phyloP scores from a whole-genome alignment of 2,329 filamentous ascomycete species.

The Xylaria hypoxylon region DNA sequence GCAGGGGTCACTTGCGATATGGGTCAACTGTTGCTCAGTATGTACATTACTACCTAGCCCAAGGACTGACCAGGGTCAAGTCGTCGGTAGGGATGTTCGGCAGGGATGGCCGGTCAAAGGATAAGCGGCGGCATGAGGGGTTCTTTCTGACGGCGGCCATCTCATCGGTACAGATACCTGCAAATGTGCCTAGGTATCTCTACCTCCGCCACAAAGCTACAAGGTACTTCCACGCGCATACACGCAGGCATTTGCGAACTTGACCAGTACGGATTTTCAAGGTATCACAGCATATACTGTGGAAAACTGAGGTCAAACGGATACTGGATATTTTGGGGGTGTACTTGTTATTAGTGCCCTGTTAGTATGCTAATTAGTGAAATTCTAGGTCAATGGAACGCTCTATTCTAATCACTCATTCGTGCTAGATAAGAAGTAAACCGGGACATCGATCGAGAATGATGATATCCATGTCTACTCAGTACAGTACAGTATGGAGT shows the following conservation, averaged over 20 bases:
- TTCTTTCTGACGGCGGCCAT: slow-evolving; percentile 20
- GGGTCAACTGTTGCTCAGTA: not conserved
- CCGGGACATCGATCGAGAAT: no score
- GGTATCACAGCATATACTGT: slow-evolving; percentile 6
- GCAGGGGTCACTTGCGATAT: slow-evolving; percentile 13
- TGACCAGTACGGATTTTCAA: not conserved
- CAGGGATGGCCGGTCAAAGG: slow-evolving; percentile 28
- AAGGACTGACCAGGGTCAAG: slow-evolving; percentile 2
- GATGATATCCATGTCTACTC: no score
- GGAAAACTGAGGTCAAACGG: slow-evolving; percentile 13
- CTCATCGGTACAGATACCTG: slow-evolving; percentile 16
- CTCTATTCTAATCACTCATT: no score
- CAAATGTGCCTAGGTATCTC: slow-evolving; percentile 16
- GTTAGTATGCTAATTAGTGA: no score
- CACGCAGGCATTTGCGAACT: not conserved
- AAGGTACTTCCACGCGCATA: not conserved
- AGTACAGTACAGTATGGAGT: no score
- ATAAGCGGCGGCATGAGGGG: slow-evolving; percentile 26
- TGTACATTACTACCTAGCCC: no score
- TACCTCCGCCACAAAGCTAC: not conserved
- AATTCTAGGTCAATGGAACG: no score
- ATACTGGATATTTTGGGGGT: not conserved
- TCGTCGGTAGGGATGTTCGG: not conserved
- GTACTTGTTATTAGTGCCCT: no score
- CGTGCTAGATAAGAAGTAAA: no score